These are phyloP conservation scores for Leucogyrophana mollusca DNA, from an alignment of 768 basidiomycete genomes.

Conservation along the genomic window DNA sequence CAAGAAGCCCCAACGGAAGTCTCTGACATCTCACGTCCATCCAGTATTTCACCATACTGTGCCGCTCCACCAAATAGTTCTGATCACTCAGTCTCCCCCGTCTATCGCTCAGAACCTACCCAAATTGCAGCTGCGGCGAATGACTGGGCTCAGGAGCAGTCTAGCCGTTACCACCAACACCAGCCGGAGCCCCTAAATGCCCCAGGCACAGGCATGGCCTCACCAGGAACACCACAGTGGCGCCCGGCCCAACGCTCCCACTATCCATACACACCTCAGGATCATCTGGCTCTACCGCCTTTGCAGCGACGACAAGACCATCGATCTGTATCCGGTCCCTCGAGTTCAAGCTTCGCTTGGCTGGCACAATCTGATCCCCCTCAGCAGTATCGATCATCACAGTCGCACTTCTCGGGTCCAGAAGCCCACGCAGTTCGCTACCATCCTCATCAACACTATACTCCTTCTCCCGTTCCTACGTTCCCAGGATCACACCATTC, in stretches of 20 bases:
- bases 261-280: constrained; percentile 23
- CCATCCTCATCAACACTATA: constrained; percentile 18
- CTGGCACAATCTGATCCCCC: constrained; percentile 5
- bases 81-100: constrained; percentile 2
- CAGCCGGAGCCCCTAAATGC: background rate
- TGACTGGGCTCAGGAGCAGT: constrained; percentile 4
- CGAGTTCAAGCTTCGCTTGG: constrained; percentile 18
- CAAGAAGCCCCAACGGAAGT: constrained; percentile 13
- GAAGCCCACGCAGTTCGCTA: constrained; percentile 8
- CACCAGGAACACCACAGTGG: constrained; percentile 18
- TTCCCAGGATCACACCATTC: background rate
- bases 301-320: constrained; percentile 14
- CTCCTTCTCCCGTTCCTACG: constrained; percentile 6
- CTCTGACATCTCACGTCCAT: background rate
- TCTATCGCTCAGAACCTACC: background rate
- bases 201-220: background rate
- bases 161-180: background rate
- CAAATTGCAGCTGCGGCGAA: background rate
- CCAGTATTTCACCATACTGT: background rate
- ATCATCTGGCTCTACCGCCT: constrained; percentile 11
- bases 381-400: constrained; percentile 7
- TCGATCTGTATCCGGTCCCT: constrained; percentile 11
- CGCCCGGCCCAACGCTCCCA: constrained; percentile 26
- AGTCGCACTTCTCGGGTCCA: constrained; percentile 10
- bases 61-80: constrained; percentile 1